phyloP scores from a whole-genome alignment of 208 protist species.

The Crithidia expoeki region DNA sequence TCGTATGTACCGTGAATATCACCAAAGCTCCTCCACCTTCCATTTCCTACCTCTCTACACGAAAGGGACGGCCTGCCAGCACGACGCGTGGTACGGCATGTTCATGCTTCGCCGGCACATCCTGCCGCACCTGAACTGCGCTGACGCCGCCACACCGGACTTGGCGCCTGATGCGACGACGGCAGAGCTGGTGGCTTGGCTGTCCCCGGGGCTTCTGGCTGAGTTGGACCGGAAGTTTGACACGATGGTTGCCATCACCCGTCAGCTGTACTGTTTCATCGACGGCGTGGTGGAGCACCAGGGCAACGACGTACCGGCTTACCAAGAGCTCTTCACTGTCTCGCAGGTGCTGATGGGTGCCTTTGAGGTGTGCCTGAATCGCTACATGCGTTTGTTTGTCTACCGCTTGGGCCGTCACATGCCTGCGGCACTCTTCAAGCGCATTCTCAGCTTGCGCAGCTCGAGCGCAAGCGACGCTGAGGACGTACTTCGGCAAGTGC shows the following conservation, averaged over 20 bases:
- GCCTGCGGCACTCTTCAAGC: slow-evolving; percentile 55
- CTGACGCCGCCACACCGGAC: slow-evolving; percentile 61
- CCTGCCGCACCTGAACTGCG: slow-evolving; percentile 85
- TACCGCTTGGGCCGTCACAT: slow-evolving; percentile 66
- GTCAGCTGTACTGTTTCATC: slow-evolving; percentile 96
- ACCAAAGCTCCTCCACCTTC: slow-evolving; percentile 68
- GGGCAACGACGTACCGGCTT: slow-evolving; percentile 95
- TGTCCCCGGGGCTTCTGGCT: slow-evolving; percentile 57
- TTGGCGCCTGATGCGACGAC: slow-evolving; percentile 57
- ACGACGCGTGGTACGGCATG: slow-evolving; percentile 91
- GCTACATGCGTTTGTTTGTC: slow-evolving; percentile 54
- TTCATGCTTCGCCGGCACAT: slow-evolving; percentile 90
- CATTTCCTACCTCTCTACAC: slow-evolving; percentile 83
- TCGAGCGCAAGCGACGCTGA: slow-evolving; percentile 20
- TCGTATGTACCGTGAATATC: slow-evolving; percentile 82
- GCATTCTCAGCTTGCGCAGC: slow-evolving; percentile 42
- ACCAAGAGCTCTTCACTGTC: slow-evolving; percentile 97
- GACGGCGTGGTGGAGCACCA: slow-evolving; percentile 90
- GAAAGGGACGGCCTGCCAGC: slow-evolving; percentile 69
- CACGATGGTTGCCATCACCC: slow-evolving; percentile 93
- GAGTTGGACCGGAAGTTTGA: slow-evolving; percentile 96
- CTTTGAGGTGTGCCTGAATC: slow-evolving; percentile 90
- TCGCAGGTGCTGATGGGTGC: slow-evolving; percentile 93
- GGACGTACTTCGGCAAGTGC: slow-evolving; percentile 56
- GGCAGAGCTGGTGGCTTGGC: slow-evolving; percentile 55